These are phyloP conservation scores for Solanum clarkiae DNA, from an alignment of 257 asterid genomes.

Conservation along the genomic window DNA sequence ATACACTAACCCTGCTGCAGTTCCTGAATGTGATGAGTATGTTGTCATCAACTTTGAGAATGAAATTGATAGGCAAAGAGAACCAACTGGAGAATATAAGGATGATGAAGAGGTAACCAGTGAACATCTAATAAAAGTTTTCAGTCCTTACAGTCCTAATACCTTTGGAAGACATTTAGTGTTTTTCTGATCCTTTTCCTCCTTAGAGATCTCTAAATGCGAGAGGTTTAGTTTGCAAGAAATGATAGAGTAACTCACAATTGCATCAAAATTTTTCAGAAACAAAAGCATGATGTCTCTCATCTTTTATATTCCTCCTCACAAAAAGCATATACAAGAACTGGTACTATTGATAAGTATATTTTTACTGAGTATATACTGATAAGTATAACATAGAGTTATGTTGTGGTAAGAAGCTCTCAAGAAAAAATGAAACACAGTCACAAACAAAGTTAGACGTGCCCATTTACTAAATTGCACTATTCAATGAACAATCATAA, in stretches of 20 bases:
- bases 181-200: not conserved
- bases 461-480: not conserved
- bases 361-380: not conserved
- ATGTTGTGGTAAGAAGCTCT: not conserved
- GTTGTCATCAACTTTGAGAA: no score
- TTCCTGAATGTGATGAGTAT: no score
- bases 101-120: no score
- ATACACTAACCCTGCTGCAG: no score
- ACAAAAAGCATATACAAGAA: not conserved
- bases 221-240: not conserved
- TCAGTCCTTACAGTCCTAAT: no score
- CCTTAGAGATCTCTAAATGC: not conserved
- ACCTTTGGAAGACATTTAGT: no score
- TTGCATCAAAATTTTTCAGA: not conserved
- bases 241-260: not conserved
- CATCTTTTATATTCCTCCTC: not conserved
- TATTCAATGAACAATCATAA: not conserved
- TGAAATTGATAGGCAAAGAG: no score
- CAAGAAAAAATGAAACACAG: not conserved
- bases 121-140: no score
- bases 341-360: not conserved
- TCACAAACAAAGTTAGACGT: not conserved
- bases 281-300: not conserved
- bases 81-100: no score
- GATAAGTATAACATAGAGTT: not conserved